phyloP scores from a whole-genome alignment of 2,329 filamentous ascomycete genomes.

The Domatiomyces catenatus region DNA sequence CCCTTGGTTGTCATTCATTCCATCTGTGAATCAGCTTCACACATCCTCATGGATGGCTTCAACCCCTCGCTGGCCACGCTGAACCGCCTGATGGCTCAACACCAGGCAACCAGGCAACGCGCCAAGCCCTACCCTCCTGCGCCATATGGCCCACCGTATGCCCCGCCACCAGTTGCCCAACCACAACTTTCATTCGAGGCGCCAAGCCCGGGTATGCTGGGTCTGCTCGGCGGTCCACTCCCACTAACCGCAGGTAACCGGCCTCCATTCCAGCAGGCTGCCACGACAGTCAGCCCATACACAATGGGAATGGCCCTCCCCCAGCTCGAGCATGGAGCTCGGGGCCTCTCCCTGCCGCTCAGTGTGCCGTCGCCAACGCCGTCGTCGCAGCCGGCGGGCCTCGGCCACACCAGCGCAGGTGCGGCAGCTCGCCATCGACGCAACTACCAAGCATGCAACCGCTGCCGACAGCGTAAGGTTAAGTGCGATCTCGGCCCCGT shows the following conservation, averaged over 20 bases:
- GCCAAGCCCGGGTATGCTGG: neutral
- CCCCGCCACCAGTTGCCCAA: neutral
- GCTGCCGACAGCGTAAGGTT: conserved; percentile 34
- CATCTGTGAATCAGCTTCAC: neutral
- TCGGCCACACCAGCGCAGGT: neutral
- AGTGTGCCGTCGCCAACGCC: neutral
- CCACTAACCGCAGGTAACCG: neutral
- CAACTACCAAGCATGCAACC: conserved; percentile 35
- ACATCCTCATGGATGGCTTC: neutral
- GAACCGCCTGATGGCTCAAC: neutral
- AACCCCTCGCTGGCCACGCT: neutral
- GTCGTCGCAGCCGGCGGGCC: neutral
- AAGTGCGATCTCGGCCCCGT: conserved; percentile 40
- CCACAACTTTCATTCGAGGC: neutral
- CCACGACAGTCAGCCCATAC: neutral
- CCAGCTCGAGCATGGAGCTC: neutral
- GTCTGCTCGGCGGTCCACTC: neutral
- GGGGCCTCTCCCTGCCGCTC: neutral
- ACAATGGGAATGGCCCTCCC: neutral
- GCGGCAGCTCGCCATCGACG: conserved; percentile 23
- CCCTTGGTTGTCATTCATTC: neutral
- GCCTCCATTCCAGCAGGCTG: neutral
- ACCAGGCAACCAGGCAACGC: neutral
- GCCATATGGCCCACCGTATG: too few species aligned
- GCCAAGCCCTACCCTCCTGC: neutral